These are phyloP conservation scores for Penicillium malachiteum DNA, from an alignment of 495 filamentous ascomycete genomes.

Conservation along the genomic window DNA sequence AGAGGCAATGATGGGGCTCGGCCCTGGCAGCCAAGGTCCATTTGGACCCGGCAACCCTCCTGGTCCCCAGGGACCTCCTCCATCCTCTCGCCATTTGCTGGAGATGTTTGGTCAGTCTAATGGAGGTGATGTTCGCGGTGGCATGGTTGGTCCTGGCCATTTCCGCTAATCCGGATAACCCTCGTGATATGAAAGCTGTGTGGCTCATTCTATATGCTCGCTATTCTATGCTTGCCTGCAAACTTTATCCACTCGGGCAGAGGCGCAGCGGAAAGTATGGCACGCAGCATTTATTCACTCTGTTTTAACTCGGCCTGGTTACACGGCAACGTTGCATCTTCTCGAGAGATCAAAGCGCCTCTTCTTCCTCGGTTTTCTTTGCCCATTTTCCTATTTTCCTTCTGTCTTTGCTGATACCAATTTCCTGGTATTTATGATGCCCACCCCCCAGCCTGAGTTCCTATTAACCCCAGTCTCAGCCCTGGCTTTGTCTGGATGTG, in stretches of 20 bases:
- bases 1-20: constrained; percentile 43
- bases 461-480: constrained; percentile 9
- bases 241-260: background rate
- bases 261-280: background rate
- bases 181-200: background rate
- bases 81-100: constrained; percentile 44
- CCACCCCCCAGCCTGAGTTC: constrained; percentile 10
- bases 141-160: constrained; percentile 43
- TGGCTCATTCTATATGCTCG: constrained; percentile 4
- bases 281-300: background rate
- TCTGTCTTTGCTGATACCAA: constrained; percentile 2
- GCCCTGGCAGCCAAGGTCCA: constrained; percentile 33
- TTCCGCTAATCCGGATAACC: background rate
- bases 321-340: constrained; percentile 4
- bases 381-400: constrained; percentile 2
- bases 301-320: constrained; percentile 4
- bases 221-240: constrained; percentile 1
- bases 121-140: constrained; percentile 36
- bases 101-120: constrained; percentile 49
- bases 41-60: constrained; percentile 37
- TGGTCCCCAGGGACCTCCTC: constrained; percentile 41
- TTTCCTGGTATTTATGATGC: constrained; percentile 14
- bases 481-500: constrained; percentile 16
- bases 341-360: constrained; percentile 1
- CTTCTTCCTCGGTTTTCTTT: constrained; percentile 4